Percentiles rank a stretch among this genome's conserved stretches.
Conservation (phyloP, 805 yeast species). For the Candida boidinii region DNA sequence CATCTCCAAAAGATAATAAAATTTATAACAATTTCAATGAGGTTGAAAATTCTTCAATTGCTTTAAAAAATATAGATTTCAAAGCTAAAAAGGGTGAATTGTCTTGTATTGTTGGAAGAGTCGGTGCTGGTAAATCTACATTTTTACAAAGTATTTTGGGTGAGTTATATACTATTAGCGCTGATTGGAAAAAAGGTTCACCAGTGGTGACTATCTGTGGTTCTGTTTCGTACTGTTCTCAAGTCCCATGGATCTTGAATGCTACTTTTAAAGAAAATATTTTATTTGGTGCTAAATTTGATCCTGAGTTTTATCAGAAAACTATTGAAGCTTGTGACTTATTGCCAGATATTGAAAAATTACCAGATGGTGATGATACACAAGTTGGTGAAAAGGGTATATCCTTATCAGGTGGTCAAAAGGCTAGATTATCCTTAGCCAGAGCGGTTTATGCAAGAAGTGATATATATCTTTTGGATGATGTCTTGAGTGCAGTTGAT, state of each 20-base stretch:
- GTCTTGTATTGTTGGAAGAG: slow-evolving; percentile 57
- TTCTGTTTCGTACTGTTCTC: slow-evolving; percentile 52
- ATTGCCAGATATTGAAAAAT: slow-evolving; percentile 61
- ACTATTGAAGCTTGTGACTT: slow-evolving; percentile 88
- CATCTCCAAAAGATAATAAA: slow-evolving; percentile 12
- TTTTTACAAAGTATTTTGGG: slow-evolving; percentile 48
- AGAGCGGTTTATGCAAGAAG: slow-evolving; percentile 95
- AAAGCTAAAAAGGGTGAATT: slow-evolving; percentile 43
- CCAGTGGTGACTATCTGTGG: slow-evolving; percentile 26
- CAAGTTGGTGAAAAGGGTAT: slow-evolving; percentile 97
- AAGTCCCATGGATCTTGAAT: slow-evolving; percentile 93
- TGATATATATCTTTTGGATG: slow-evolving; percentile 85
- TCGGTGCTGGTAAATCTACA: slow-evolving; percentile 63
- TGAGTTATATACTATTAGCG: slow-evolving; percentile 32
- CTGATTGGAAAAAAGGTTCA: slow-evolving; percentile 17
- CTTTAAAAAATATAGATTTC: slow-evolving; percentile 41
- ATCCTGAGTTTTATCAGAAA: slow-evolving; percentile 68
- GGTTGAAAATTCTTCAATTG: slow-evolving; percentile 27
- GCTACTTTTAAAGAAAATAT: slow-evolving; percentile 89
- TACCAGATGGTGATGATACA: slow-evolving; percentile 87
- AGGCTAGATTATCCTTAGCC: slow-evolving; percentile 90
- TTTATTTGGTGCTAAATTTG: slow-evolving; percentile 80
- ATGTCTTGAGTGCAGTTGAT: slow-evolving; percentile 93
- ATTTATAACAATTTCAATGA: slow-evolving; percentile 33
- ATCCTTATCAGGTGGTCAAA: slow-evolving; percentile 94